A percentile compares a stretch with the other conserved stretches of the same genome.
Conservation (phyloP, 1,284 basidiomycete genomes). For the Filobasidium uniguttulatum region DNA sequence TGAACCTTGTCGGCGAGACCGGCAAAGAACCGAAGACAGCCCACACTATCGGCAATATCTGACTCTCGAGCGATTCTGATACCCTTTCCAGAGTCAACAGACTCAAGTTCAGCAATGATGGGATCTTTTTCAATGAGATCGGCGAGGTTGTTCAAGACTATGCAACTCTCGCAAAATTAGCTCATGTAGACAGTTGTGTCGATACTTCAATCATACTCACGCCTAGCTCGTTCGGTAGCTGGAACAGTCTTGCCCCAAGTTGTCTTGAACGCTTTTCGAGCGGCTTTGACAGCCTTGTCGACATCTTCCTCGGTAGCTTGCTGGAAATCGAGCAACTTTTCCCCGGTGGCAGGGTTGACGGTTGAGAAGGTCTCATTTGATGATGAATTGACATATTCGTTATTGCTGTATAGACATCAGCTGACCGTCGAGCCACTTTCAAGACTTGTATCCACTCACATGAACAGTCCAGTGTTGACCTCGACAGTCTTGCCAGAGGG, state of each 20-base stretch:
- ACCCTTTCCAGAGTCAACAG: conserved; percentile 73
- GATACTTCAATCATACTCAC: no score
- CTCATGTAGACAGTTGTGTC: background rate
- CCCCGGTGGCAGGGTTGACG: conserved; percentile 44
- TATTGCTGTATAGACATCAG: conserved; percentile 20
- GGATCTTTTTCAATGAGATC: conserved; percentile 76
- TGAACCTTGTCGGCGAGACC: conserved; percentile 53
- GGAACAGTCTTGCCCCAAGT: conserved; percentile 52
- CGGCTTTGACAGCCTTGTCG: conserved; percentile 66
- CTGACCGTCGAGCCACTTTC: conserved; percentile 20
- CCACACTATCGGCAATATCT: conserved; percentile 69
- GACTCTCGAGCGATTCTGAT: conserved; percentile 67
- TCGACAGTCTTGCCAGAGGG: conserved; percentile 44
- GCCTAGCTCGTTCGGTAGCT: conserved; percentile 51
- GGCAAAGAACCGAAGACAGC: conserved; percentile 65
- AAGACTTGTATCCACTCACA: conserved; percentile 40
- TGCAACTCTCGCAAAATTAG: background rate
- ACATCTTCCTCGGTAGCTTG: conserved; percentile 47
- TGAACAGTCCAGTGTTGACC: conserved; percentile 73
- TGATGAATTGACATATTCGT: conserved; percentile 23
- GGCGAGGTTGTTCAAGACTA: conserved; percentile 66
- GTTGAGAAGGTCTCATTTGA: conserved; percentile 21
- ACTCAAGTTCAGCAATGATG: conserved; percentile 59
- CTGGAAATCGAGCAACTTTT: conserved; percentile 30
- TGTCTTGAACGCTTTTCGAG: conserved; percentile 64